Evolutionary conservation across 306 rosid species (phyloP).

Genomic region (Dryas drummondii): DNA sequence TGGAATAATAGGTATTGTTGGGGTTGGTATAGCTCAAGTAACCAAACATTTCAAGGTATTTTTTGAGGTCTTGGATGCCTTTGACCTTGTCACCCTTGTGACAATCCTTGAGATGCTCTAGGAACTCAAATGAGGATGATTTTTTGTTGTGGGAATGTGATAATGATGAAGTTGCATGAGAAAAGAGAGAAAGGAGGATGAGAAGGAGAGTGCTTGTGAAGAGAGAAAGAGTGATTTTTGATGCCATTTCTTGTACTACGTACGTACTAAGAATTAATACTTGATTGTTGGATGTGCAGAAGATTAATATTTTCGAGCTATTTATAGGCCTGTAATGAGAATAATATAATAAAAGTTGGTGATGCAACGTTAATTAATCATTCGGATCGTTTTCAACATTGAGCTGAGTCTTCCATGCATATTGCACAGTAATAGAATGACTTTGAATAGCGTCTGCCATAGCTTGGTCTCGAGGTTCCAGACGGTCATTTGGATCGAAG

Average conservation of each 20-base stretch:
- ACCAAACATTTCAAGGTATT: constrained; percentile 37
- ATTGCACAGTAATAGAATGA: no score
- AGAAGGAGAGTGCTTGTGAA: background rate
- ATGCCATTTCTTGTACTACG: background rate
- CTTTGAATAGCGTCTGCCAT: no score
- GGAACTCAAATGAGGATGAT: constrained; percentile 26
- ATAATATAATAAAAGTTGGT: no score
- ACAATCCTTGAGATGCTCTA: constrained; percentile 32
- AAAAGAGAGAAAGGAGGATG: background rate
- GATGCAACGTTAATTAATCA: no score
- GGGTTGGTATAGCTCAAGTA: constrained; percentile 28
- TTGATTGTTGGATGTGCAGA: no score
- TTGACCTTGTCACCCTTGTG: constrained; percentile 35
- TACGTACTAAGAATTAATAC: no score
- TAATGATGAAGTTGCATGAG: background rate
- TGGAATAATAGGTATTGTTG: background rate
- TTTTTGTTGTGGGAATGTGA: background rate
- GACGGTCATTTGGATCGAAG: no score
- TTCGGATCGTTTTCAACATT: no score
- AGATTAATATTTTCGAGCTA: no score
- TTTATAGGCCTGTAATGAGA: no score
- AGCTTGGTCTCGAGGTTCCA: no score
- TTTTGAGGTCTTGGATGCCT: constrained; percentile 36
- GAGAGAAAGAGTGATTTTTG: background rate
- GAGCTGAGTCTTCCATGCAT: no score